Evolutionary conservation across 1,284 basidiomycete species (phyloP), one percentile per base, ranked within the genome.

Genomic region (Puccinia polysora): DNA sequence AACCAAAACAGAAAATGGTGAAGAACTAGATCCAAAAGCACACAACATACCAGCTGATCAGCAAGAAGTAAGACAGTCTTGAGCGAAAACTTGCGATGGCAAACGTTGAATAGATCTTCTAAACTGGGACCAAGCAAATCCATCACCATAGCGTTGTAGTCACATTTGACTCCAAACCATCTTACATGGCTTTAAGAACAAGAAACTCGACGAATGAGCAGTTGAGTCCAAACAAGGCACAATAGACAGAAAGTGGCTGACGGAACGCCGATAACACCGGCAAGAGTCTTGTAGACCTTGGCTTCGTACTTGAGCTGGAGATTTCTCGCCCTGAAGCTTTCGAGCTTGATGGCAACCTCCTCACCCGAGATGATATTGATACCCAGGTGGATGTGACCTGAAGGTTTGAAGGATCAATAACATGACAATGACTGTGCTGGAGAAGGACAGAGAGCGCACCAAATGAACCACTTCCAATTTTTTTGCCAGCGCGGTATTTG

Each of bases 81-180:
- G 78, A 99, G 85, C 75, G 85, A 89, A 83, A 98, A 98, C 81
- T 97, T 97, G 82, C 95, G 89, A 84, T 95, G 94, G 86, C 95
- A 98, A 79, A 97, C 98, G 84, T 98, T 98, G 89, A 98, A 99
- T n/a, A 98, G n/a, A n/a, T n/a, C n/a, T n/a, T n/a, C n/a, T n/a
- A n/a, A n/a, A n/a, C n/a, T n/a, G n/a, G n/a, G n/a, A n/a, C n/a
- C n/a, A n/a, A n/a, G n/a, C n/a, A n/a, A n/a, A n/a, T n/a, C n/a
- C n/a, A n/a, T n/a, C n/a, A n/a, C n/a, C n/a, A n/a, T n/a, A n/a
- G n/a, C n/a, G n/a, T n/a, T n/a, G n/a, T n/a, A n/a, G n/a, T n/a
- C 74, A 79, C 79, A 45, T 79, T 76, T 75, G 79, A 79, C 76
- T 52, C 50, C 50, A 25, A 14, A 52, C 50, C 50, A 52, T 52